These are phyloP conservation scores for Backusella morwellensis DNA, from an alignment of 192 early-diverging fungal genomes.

Conservation along the genomic window DNA sequence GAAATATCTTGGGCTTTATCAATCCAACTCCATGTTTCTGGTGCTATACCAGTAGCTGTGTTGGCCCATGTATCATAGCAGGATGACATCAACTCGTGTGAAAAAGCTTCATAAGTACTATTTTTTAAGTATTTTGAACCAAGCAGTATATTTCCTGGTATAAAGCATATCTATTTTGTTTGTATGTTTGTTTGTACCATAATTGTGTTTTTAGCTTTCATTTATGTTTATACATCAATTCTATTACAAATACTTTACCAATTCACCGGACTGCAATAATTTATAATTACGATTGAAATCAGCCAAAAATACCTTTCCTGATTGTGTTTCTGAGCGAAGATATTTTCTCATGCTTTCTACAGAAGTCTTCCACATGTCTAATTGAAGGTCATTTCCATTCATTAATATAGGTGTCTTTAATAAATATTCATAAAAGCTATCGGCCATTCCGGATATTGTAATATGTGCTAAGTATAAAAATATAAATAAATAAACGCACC, in stretches of 20 bases:
- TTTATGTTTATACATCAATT: not conserved
- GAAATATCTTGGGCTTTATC: not conserved
- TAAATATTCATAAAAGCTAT: conserved; percentile 65
- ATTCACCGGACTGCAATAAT: conserved; percentile 28
- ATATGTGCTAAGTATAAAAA: conserved; percentile 19
- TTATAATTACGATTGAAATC: conserved; percentile 14
- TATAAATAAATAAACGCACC: not conserved
- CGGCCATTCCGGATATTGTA: conserved; percentile 43
- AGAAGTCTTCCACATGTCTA: conserved; percentile 36
- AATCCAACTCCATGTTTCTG: conserved; percentile 45
- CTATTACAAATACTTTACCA: conserved; percentile 11
- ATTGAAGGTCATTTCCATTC: conserved; percentile 34
- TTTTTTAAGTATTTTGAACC: conserved; percentile 45
- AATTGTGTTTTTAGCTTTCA: not conserved
- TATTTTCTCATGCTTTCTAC: conserved; percentile 22
- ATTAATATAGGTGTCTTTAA: conserved; percentile 54
- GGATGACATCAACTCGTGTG: conserved; percentile 38
- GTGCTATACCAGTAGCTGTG: conserved; percentile 48
- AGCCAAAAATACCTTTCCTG: conserved; percentile 16
- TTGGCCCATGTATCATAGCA: conserved; percentile 46
- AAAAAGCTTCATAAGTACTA: conserved; percentile 32
- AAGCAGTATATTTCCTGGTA: conserved; percentile 50
- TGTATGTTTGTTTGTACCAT: not conserved
- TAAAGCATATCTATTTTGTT: conserved; percentile 50
- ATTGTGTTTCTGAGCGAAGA: conserved; percentile 19